Evolutionary conservation across 2,329 filamentous ascomycete species (phyloP), one percentile per base, ranked within the genome.

Genomic region (Immersiporthe knoxdaviesiana): DNA sequence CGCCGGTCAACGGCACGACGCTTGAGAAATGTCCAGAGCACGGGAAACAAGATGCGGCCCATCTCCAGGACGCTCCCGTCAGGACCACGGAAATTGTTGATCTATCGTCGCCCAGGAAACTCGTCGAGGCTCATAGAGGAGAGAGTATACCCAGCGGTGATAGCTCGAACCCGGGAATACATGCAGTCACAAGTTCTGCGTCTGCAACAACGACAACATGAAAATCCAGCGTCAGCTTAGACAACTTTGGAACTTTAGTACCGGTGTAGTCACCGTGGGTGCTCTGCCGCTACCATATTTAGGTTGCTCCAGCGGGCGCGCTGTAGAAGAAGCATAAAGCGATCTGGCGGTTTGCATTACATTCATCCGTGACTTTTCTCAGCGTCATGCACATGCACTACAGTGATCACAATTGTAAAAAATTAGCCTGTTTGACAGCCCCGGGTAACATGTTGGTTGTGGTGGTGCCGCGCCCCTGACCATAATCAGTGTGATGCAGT

Each of bases 161-260:
- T 12, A 52, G 30, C 47, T 27, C 37, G 12, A 58, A 4, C 14
- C 21, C 56, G 1, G 56, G 32, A 59, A 12, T 58, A 6, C 37
- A 58, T 32, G 18, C 63, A 27, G 50, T 58, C n/a, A 41, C 54
- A n/a, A 59, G 35, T 58, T 58, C 63, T n/a, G 37, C 35, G 8
- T 44, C 41, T n/a, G 24, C 52, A 44, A 14, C 16, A 32, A 30
- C 50, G 10, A 52, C 37, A 14, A 59, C 37, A 58, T 65, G n/a
- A n/a, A n/a, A 58, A 64, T 0, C 4, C 24, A 58, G 50, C 50
- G 21, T 44, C 35, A 59, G 50, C 63, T 58, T n/a, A n/a, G n/a
- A n/a, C 32, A 59, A 44, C 32, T 56, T 41, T 18, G 39, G 58
- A 61, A 41, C 35, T 39, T 24, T 37, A 54, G n/a, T 16, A 54